Evolutionary conservation across 805 yeast genomes (phyloP), one percentile per base, ranked within the genome.

Genomic region (Lipomyces yamanashiensis): DNA sequence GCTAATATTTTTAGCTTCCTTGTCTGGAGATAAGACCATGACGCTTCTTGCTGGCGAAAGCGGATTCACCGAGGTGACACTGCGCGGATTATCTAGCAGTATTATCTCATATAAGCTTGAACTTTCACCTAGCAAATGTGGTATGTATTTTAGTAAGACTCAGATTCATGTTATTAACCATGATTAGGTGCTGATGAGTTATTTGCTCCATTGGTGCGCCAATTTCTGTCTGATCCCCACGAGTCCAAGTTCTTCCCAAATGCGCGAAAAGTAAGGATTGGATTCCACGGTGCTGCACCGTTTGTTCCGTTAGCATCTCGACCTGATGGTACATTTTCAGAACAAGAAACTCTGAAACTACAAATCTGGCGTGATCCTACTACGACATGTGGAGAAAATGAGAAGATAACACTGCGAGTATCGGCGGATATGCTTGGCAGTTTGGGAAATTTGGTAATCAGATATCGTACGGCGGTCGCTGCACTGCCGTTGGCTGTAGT

Each of bases 221-320:
- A 92, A 74, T 82, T 83, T 76, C 78, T 85, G 2, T 76, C 79
- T 10, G 86, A 85, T 41, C 89, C 90, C 0, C 81, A 78, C 69
- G 97, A 92, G 73, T 82, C 90, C 0, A 91, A 90, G 75, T 92
- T 93, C 92, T 89, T 87, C 70, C 75, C 87, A 9, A 81, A 86
- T 60, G 63, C 64, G n/a, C 34, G 48, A n/a, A 73, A 78, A 5
- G 73, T 78, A 63, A 77, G 71, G 63, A 74, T 80, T 48, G 77
- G 77, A 54, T 75, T 80, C 48, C 93, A 89, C 72, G 88, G 89
- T 36, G 81, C 85, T 28, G 86, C 95, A 0, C 93, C 92, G 2
- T 88, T 76, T 71, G 82, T 85, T 1, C 92, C 95, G 4, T 19
- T 34, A 8, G 50, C 58, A 1, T 44, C 49, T 60, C 39, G 23